These are phyloP conservation scores for Coprinellus micaceus DNA, from an alignment of 768 basidiomycete species.

Conservation along the genomic window DNA sequence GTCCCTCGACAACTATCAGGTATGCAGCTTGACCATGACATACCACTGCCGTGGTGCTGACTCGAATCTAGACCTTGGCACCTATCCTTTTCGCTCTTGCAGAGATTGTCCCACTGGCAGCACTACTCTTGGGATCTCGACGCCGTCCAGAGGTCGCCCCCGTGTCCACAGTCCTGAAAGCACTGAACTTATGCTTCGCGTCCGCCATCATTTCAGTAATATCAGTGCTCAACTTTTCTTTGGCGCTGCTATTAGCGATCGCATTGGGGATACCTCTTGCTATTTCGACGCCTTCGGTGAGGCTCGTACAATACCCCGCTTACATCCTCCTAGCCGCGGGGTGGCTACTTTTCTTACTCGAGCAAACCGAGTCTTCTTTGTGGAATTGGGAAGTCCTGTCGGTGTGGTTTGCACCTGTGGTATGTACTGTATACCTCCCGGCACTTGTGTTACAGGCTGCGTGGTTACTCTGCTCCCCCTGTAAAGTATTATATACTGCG, in stretches of 20 bases:
- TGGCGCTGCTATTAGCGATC: constrained; percentile 70
- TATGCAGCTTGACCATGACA: no score
- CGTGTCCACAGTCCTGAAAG: constrained; percentile 53
- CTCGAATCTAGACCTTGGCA: constrained; percentile 1
- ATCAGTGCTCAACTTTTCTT: constrained; percentile 89
- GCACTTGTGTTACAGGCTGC: constrained; percentile 68
- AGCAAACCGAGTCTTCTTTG: constrained; percentile 48
- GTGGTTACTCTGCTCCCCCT: constrained; percentile 46
- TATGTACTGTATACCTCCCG: constrained; percentile 76
- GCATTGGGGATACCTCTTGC: constrained; percentile 65
- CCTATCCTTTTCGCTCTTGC: constrained; percentile 14
- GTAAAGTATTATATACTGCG: neutral
- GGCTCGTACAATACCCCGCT: constrained; percentile 26
- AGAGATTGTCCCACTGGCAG: constrained; percentile 27
- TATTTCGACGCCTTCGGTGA: constrained; percentile 25
- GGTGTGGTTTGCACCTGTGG: constrained; percentile 81
- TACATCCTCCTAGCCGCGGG: constrained; percentile 53
- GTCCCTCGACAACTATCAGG: no score
- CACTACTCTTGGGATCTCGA: constrained; percentile 26
- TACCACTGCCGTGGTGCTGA: neutral
- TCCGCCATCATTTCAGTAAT: constrained; percentile 83
- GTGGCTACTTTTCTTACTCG: constrained; percentile 49
- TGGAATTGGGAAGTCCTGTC: constrained; percentile 79
- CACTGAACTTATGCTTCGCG: constrained; percentile 75
- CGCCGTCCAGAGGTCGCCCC: constrained; percentile 30